phyloP scores from a whole-genome alignment of 2,329 filamentous ascomycete species.

The Hirsutella minnesotensis region DNA sequence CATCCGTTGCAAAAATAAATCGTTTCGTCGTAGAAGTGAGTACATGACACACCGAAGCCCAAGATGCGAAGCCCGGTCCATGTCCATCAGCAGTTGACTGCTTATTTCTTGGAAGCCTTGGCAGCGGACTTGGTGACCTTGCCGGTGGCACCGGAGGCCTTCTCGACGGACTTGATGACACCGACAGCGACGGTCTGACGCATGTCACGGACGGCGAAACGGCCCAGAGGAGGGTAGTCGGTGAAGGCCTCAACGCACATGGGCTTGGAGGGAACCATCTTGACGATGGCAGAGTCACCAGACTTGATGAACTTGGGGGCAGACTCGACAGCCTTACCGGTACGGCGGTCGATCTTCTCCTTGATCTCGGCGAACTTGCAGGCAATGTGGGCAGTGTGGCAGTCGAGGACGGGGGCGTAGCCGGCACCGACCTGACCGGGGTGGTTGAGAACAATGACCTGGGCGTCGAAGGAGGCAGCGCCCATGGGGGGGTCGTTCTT shows the following conservation, averaged over 20 bases:
- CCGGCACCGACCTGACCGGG: slow-evolving; percentile 98
- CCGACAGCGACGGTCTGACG: slow-evolving; percentile 79
- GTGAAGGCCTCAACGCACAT: slow-evolving; percentile 99
- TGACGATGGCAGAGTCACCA: slow-evolving; percentile 99
- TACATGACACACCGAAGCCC: slow-evolving; percentile 17
- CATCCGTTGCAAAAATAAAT: slow-evolving; percentile 30
- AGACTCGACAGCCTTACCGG: slow-evolving; percentile 90
- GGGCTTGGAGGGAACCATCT: slow-evolving; percentile 99
- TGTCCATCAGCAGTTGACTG: slow-evolving; percentile 10
- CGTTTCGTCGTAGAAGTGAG: slow-evolving; percentile 34
- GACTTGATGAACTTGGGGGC: slow-evolving; percentile 99
- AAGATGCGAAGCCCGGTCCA: slow-evolving; percentile 11
- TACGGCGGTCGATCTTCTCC: slow-evolving; percentile 99
- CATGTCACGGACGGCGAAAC: slow-evolving; percentile 99
- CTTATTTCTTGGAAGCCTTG: slow-evolving; percentile 67
- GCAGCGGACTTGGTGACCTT: slow-evolving; percentile 65
- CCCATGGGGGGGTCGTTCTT: slow-evolving; percentile 96
- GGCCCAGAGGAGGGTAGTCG: slow-evolving; percentile 97
- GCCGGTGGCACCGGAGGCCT: slow-evolving; percentile 41
- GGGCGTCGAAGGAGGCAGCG: slow-evolving; percentile 92
- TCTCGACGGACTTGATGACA: slow-evolving; percentile 84
- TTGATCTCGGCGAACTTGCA: slow-evolving; percentile 99
- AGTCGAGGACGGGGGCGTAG: slow-evolving; percentile 98
- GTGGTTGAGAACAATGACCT: slow-evolving; percentile 99
- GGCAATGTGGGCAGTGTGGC: slow-evolving; percentile 99